phyloP scores from a whole-genome alignment of 352 stramenopile genomes.

The Phytophthora parvispora region DNA sequence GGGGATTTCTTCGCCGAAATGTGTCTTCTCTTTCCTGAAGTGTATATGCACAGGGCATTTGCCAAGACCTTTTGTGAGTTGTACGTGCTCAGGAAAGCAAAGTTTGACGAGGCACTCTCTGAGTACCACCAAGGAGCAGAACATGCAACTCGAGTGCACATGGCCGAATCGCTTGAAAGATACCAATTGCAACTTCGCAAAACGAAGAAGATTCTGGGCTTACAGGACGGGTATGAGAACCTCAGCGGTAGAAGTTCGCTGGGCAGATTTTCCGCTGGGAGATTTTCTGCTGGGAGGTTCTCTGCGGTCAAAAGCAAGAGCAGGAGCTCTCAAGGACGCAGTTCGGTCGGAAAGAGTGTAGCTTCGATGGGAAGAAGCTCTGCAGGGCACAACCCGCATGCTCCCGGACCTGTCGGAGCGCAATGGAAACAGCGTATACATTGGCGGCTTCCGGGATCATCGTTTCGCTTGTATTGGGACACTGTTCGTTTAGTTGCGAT shows the following conservation, averaged over 20 bases:
- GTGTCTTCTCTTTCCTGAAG: slow-evolving; percentile 61
- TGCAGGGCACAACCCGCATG: neutral
- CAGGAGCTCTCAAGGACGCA: slow-evolving; percentile 3
- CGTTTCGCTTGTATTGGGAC: slow-evolving; percentile 13
- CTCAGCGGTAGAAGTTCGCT: slow-evolving; percentile 1
- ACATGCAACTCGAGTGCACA: slow-evolving; percentile 30
- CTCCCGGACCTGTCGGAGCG: neutral
- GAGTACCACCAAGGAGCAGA: slow-evolving; percentile 60
- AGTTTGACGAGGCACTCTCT: slow-evolving; percentile 62
- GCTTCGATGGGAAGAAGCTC: slow-evolving; percentile 10
- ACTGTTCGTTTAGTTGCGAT: slow-evolving; percentile 1
- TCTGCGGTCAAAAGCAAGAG: neutral
- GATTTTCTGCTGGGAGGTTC: neutral
- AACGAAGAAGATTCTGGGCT: slow-evolving; percentile 76
- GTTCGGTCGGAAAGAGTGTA: slow-evolving; percentile 30
- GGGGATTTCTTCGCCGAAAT: slow-evolving; percentile 75
- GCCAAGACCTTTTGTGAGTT: slow-evolving; percentile 87
- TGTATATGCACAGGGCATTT: slow-evolving; percentile 68
- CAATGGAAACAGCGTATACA: neutral
- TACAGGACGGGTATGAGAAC: slow-evolving; percentile 42
- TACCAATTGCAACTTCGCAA: slow-evolving; percentile 75
- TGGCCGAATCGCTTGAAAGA: slow-evolving; percentile 57
- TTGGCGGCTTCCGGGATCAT: slow-evolving; percentile 8
- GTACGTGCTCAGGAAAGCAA: slow-evolving; percentile 72
- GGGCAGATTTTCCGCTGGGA: slow-evolving; percentile 20